These are phyloP conservation scores for Tulasnella sp. DNA, from an alignment of 768 basidiomycete genomes.

Conservation along the genomic window DNA sequence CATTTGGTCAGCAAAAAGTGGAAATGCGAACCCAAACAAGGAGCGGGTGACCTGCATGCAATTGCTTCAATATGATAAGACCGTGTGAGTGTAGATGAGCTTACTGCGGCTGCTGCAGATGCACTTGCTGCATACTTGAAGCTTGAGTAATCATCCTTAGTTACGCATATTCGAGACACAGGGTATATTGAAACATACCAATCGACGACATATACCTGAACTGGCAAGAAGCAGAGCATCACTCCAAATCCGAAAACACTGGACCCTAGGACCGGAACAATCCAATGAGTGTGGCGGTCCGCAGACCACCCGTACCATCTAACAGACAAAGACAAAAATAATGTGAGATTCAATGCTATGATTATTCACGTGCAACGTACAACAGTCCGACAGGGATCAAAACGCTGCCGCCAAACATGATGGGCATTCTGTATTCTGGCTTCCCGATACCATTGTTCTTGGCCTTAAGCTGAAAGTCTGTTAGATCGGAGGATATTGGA, in stretches of 20 bases:
- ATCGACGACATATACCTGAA: conserved; percentile 39
- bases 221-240: conserved; percentile 44
- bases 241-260: conserved; percentile 41
- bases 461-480: conserved; percentile 19
- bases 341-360: neutral
- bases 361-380: conserved; percentile 11
- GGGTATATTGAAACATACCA: neutral
- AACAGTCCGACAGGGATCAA: conserved; percentile 50
- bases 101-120: conserved; percentile 46
- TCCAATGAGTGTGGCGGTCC: conserved; percentile 51
- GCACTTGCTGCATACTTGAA: conserved; percentile 59
- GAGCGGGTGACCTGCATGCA: conserved; percentile 41
- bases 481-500: neutral
- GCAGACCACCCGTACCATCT: conserved; percentile 85
- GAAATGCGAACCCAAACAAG: conserved; percentile 50
- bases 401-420: conserved; percentile 53
- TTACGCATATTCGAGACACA: neutral
- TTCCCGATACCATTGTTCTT: conserved; percentile 44
- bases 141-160: conserved; percentile 18
- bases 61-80: neutral
- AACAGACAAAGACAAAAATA: conserved; percentile 27
- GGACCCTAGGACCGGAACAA: conserved; percentile 55
- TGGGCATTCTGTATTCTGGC: conserved; percentile 66
- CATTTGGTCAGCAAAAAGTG: conserved; percentile 56
- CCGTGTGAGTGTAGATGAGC: conserved; percentile 14